These are phyloP conservation scores for Podaxis sp. DNA, from an alignment of 768 basidiomycete genomes.

Conservation along the genomic window DNA sequence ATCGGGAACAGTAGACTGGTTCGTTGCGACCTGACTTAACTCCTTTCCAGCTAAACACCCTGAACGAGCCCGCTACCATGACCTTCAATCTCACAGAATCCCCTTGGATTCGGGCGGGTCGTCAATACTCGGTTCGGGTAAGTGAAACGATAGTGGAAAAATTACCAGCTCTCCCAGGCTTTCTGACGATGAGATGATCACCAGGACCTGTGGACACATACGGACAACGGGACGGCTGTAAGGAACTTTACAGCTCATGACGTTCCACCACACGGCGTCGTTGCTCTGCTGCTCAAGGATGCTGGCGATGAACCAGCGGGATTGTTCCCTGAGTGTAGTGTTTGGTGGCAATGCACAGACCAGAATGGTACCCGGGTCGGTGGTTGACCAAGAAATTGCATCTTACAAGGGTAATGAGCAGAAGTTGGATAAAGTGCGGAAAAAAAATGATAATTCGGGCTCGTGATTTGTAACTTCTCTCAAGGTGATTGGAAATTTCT, in stretches of 20 bases:
- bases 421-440: background rate
- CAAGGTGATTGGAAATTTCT: background rate
- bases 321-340: conserved; percentile 49
- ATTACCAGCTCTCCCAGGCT: background rate
- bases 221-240: conserved; percentile 64
- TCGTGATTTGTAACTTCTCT: background rate
- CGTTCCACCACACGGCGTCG: conserved; percentile 69
- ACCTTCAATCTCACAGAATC: conserved; percentile 67
- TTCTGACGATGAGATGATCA: background rate
- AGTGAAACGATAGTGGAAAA: conserved; percentile 20
- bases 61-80: conserved; percentile 56
- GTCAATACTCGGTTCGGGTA: conserved; percentile 63
- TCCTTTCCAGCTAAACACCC: conserved; percentile 50
- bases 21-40: background rate
- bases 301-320: conserved; percentile 66
- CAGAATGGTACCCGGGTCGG: conserved; percentile 45
- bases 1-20: background rate
- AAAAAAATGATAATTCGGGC: background rate
- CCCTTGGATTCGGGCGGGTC: conserved; percentile 68
- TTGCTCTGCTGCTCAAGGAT: conserved; percentile 64
- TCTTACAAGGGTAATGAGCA: background rate
- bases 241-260: conserved; percentile 51
- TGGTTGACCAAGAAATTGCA: conserved; percentile 17
- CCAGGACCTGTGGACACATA: conserved; percentile 74
- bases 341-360: conserved; percentile 49